phyloP scores from a whole-genome alignment of 2,329 filamentous ascomycete species.

The Tolypocladium guangdongense region DNA sequence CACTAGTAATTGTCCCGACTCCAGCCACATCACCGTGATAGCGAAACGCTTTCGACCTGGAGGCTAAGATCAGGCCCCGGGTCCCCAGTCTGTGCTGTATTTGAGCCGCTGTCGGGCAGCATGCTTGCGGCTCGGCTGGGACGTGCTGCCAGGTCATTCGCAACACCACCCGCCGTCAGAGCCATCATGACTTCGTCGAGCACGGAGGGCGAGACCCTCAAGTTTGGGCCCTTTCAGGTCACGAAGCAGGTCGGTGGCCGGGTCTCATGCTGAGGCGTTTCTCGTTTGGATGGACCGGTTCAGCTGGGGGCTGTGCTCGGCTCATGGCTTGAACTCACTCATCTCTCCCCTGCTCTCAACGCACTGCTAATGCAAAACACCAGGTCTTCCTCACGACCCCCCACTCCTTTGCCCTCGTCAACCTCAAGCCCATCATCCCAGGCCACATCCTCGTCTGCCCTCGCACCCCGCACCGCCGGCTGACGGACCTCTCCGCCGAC shows the following conservation, averaged over 20 bases:
- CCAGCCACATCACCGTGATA: neutral
- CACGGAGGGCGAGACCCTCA: slow-evolving; percentile 26
- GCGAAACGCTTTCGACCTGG: no score
- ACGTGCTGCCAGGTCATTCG: slow-evolving; percentile 1
- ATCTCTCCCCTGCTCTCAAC: neutral
- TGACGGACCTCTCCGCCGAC: slow-evolving; percentile 59
- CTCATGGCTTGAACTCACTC: neutral
- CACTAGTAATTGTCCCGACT: neutral
- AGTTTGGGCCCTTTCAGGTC: slow-evolving; percentile 69
- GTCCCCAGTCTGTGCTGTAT: neutral
- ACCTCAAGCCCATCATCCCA: slow-evolving; percentile 86
- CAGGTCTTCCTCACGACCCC: slow-evolving; percentile 81
- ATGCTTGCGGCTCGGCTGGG: neutral
- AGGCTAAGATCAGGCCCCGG: neutral
- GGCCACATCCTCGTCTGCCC: slow-evolving; percentile 91
- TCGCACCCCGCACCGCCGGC: slow-evolving; percentile 53
- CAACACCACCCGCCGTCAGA: slow-evolving; percentile 6
- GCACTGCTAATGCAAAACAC: neutral
- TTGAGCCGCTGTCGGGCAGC: neutral
- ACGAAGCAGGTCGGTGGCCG: slow-evolving; percentile 51
- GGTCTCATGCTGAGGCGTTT: neutral
- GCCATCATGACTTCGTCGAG: slow-evolving; percentile 20
- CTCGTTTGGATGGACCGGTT: neutral
- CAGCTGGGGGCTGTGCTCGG: neutral
- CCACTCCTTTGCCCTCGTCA: slow-evolving; percentile 79